phyloP scores from a whole-genome alignment of 2,329 filamentous ascomycete genomes.

The Ophiostoma populinum region DNA sequence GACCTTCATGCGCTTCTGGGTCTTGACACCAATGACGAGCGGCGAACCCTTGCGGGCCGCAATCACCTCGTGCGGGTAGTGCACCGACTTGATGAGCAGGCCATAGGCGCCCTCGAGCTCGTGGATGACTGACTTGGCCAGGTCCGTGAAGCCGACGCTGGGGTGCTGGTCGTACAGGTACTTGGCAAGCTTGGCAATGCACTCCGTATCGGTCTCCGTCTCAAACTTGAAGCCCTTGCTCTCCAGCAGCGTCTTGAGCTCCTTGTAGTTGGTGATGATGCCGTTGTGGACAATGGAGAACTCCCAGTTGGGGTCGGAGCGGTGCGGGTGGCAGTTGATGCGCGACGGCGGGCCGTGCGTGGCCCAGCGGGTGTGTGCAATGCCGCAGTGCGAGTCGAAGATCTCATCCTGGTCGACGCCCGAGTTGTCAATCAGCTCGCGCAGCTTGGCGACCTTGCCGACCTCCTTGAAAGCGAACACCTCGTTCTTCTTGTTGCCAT shows the following conservation, averaged over 20 bases:
- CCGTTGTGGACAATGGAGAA: constrained; percentile 98
- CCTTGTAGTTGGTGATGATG: constrained; percentile 99
- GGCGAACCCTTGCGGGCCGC: constrained; percentile 97
- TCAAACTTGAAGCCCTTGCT: constrained; percentile 97
- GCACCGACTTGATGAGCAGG: constrained; percentile 92
- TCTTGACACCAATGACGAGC: constrained; percentile 91
- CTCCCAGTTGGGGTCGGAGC: constrained; percentile 89
- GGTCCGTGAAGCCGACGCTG: constrained; percentile 79
- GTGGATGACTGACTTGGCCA: constrained; percentile 94
- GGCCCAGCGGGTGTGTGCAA: constrained; percentile 97
- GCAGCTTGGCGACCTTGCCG: constrained; percentile 94
- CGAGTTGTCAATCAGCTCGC: constrained; percentile 72
- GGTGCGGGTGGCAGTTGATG: constrained; percentile 94
- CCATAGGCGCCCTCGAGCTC: constrained; percentile 97
- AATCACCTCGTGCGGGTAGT: constrained; percentile 96
- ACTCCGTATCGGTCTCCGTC: constrained; percentile 98
- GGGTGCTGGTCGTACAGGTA: constrained; percentile 94
- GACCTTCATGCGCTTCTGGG: constrained; percentile 98
- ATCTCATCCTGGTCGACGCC: constrained; percentile 77
- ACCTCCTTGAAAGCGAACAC: constrained; percentile 97
- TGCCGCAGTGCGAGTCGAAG: constrained; percentile 95
- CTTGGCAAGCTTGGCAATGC: constrained; percentile 96
- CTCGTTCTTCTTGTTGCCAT: constrained; percentile 98
- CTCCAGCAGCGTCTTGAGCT: constrained; percentile 82
- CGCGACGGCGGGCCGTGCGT: constrained; percentile 91